A percentile compares a stretch with the other conserved stretches of the same genome.
These are phyloP conservation scores for Apophysomyces ossiformis DNA, from an alignment of 371 early-diverging fungal genomes.

Conservation along the genomic window DNA sequence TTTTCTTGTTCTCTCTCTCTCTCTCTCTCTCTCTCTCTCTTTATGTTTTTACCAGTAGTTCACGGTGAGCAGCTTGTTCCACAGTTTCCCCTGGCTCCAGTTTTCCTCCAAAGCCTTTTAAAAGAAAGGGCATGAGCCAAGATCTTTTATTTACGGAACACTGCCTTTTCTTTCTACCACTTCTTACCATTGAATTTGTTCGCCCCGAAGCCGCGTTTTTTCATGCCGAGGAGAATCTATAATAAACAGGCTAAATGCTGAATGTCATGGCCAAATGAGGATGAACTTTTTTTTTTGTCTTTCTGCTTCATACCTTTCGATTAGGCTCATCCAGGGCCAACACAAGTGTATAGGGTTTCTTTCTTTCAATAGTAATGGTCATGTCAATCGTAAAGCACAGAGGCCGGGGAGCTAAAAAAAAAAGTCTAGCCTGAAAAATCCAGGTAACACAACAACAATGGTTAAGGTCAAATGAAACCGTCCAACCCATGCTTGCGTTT, in stretches of 20 bases:
- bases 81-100: constrained; percentile 70
- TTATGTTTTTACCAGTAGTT: constrained; percentile 50
- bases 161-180: too few species aligned
- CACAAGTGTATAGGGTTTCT: constrained; percentile 41
- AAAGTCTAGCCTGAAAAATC: not conserved
- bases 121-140: too few species aligned
- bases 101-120: constrained; percentile 73
- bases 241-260: too few species aligned
- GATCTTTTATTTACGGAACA: too few species aligned
- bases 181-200: constrained; percentile 65
- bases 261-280: not conserved
- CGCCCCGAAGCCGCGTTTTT: constrained; percentile 77
- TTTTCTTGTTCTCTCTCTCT: too few species aligned
- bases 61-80: constrained; percentile 65
- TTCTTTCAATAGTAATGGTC: constrained; percentile 20
- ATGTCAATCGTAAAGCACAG: not conserved
- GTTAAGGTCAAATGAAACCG: too few species aligned
- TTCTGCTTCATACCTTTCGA: constrained; percentile 20
- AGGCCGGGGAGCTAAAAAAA: not conserved
- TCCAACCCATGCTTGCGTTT: too few species aligned
- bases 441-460: too few species aligned
- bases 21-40: too few species aligned
- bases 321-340: constrained; percentile 29
- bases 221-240: constrained; percentile 71
- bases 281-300: too few species aligned